Evolutionary conservation across 495 filamentous ascomycete species (phyloP).

Genomic region (Tuber magnatum): DNA sequence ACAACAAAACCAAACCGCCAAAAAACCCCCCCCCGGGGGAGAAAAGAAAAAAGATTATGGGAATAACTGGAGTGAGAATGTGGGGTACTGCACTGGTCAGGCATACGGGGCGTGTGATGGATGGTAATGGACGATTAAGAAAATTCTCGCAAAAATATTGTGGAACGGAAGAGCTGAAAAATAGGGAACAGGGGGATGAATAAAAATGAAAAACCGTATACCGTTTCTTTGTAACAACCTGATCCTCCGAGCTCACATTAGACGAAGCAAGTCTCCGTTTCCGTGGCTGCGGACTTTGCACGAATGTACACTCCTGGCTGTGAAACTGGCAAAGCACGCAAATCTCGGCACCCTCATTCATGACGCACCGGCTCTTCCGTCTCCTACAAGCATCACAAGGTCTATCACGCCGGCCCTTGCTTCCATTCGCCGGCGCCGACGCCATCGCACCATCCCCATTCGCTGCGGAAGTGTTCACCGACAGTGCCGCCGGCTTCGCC

Average conservation of each 20-base stretch:
- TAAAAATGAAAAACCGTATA: slow-evolving; percentile 43
- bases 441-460: slow-evolving; percentile 6
- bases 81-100: not conserved
- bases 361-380: slow-evolving; percentile 82
- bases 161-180: not conserved
- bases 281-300: slow-evolving; percentile 59
- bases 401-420: slow-evolving; percentile 45
- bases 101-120: not conserved
- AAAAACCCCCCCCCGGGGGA: slow-evolving; percentile 21
- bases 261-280: slow-evolving; percentile 61
- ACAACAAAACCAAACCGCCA: too few relatives aligned
- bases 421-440: slow-evolving; percentile 15
- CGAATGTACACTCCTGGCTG: slow-evolving; percentile 57
- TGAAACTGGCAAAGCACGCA: slow-evolving; percentile 59
- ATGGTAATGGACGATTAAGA: not conserved
- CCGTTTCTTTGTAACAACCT: slow-evolving; percentile 53
- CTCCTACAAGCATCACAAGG: slow-evolving; percentile 73
- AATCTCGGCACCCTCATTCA: slow-evolving; percentile 61
- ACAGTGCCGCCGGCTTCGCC: not conserved
- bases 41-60: slow-evolving; percentile 20
- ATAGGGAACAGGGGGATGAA: slow-evolving; percentile 29
- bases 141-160: too few relatives aligned
- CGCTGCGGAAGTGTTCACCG: not conserved
- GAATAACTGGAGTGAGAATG: not conserved
- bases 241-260: slow-evolving; percentile 54